A percentile compares a stretch with the other conserved stretches of the same genome.
Conservation (phyloP, 441 rosid genomes). For the Mallotus repandus region DNA sequence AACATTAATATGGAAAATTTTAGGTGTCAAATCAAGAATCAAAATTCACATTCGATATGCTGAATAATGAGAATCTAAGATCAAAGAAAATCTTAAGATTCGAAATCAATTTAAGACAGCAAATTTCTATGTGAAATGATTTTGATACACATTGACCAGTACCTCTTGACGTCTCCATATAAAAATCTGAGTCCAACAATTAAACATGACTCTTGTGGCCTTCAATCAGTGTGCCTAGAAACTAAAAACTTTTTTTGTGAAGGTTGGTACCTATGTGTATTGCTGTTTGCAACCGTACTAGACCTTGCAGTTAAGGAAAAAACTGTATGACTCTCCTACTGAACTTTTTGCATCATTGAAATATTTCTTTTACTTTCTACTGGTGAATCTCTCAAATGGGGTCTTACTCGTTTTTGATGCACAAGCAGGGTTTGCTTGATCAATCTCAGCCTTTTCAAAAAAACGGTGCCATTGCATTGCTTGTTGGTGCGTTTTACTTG, state of each 20-base stretch:
- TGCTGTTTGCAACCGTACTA: constrained; percentile 2
- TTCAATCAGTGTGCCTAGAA: not conserved
- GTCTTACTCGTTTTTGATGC: constrained; percentile 20
- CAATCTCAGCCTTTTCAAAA: constrained; percentile 95
- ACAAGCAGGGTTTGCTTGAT: constrained; percentile 66
- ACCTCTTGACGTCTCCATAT: not conserved
- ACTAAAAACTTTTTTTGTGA: not conserved
- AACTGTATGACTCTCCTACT: not conserved
- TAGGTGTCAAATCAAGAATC: not conserved
- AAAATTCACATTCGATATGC: not conserved
- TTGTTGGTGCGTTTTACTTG: constrained; percentile 82
- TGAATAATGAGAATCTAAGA: not conserved
- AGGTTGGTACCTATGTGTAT: not conserved
- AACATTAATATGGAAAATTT: too few species aligned
- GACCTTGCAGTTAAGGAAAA: not conserved
- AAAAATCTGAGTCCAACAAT: not conserved
- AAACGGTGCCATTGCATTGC: constrained; percentile 87
- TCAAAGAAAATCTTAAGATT: too few species aligned
- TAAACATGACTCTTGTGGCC: not conserved
- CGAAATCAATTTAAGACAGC: not conserved
- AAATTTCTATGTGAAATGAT: not conserved
- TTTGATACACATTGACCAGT: not conserved
- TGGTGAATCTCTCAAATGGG: constrained; percentile 7
- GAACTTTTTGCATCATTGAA: not conserved
- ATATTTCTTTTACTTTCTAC: not conserved